phyloP scores from a whole-genome alignment of 129 eudicot genomes.

The Flaveria brownii region DNA sequence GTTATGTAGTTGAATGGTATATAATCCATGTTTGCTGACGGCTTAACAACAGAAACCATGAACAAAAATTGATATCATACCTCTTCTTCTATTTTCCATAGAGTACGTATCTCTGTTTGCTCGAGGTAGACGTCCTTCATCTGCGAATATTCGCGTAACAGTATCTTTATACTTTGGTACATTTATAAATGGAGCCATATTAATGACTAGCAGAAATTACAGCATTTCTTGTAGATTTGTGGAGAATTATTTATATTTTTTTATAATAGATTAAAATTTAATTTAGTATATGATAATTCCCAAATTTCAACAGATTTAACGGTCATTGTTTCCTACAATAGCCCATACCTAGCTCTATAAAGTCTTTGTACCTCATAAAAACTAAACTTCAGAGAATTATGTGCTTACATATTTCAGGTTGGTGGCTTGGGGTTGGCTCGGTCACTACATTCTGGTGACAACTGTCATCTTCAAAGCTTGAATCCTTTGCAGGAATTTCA shows the following conservation, averaged over 20 bases:
- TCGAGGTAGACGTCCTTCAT: slow-evolving; percentile 56
- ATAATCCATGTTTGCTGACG: slow-evolving; percentile 24
- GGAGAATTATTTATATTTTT: not conserved
- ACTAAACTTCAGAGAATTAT: not conserved
- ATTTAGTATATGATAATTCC: slow-evolving; percentile 1
- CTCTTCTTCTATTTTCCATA: slow-evolving; percentile 56
- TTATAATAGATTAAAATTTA: not conserved
- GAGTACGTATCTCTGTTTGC: slow-evolving; percentile 47
- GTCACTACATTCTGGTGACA: slow-evolving; percentile 38
- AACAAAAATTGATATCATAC: slow-evolving; percentile 38
- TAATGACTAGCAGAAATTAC: not conserved
- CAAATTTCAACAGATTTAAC: not conserved
- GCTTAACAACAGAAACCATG: slow-evolving; percentile 18
- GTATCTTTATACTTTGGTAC: not conserved
- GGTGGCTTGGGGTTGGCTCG: slow-evolving; percentile 49
- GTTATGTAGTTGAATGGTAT: not conserved
- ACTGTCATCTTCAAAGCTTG: slow-evolving; percentile 52
- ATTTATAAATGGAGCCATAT: not conserved
- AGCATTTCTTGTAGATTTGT: not conserved
- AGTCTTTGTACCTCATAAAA: not conserved
- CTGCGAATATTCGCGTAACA: slow-evolving; percentile 39
- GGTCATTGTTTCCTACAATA: not conserved
- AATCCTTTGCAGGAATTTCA: slow-evolving; percentile 45
- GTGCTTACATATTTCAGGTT: slow-evolving; percentile 54
- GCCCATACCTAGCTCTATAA: not conserved